Base-by-base conservation (phyloP, 2,329 filamentous ascomycete species). In the Alternaria brassicicola region DNA sequence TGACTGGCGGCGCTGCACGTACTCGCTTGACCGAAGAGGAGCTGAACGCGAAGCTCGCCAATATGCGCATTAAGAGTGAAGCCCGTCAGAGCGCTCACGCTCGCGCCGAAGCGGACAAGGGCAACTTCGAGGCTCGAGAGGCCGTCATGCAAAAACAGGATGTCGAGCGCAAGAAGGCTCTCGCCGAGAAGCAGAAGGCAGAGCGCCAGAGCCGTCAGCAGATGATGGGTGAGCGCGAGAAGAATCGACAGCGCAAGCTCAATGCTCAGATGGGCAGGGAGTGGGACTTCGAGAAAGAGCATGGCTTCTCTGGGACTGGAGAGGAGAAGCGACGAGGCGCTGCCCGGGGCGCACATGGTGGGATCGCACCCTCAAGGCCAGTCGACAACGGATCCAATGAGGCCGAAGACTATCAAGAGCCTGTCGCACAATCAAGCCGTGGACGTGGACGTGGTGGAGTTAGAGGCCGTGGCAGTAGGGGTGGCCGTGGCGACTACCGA, bases 31-130 rank as follows among this genome's bases (percentile, higher is more conserved):
- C 86, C 2, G 87, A 89, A 69, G 85, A 83, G 62, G 84, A 90
- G 72, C 81, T 90, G 7, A 82, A 81, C 3, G 84, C 83, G 43
- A 85, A 86, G 60, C 84, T 90, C 59, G 85, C 84, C 7, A 80
- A 82, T 33, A 89, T 88, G 66, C 83, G 83, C 61, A 81, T 88
- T 64, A 85, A 87, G 56, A 89, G 88, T 52, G 84, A 83, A 6
- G 81, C 84, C 48, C 80, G 86, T 13, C 81, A 82, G 8, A 86
- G 85, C 8, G 85, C 86, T 0, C 86, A 90, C 69, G 85, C 84
- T 1, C 82, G 86, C 25, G 86, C 87, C n/a, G 85, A 89, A 77
- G 86, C 86, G n/a, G 88, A 90, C 64, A 83, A 85, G 52, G 86
- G 86, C 3, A 84, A 83, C 0, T 89, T 88, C 70, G 82, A 86